These are phyloP conservation scores for Coelastrella sp. DNA, from an alignment of 139 green algal genomes.

Conservation along the genomic window DNA sequence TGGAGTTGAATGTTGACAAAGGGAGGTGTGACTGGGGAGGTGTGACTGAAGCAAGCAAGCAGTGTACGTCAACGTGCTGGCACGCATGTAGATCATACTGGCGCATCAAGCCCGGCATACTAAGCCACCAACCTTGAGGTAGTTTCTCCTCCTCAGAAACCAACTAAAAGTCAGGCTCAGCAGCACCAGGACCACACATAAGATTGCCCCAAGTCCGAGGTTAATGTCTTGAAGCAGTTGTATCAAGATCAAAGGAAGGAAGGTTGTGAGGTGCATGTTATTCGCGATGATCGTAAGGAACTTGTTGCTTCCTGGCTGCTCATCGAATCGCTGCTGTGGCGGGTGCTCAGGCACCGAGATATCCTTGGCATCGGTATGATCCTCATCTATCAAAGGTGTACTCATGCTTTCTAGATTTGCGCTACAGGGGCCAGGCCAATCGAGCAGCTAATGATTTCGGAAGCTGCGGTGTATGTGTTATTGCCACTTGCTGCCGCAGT, in stretches of 20 bases:
- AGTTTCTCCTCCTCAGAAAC: background rate
- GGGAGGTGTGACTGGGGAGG: too few species aligned
- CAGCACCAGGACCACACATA: background rate
- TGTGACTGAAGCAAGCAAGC: too few species aligned
- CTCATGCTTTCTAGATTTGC: too few species aligned
- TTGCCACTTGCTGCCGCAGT: too few species aligned
- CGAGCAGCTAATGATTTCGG: too few species aligned
- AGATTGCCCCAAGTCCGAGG: background rate
- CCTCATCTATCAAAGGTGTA: too few species aligned
- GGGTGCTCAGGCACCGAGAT: too few species aligned
- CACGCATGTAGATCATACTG: too few species aligned
- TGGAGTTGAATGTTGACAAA: too few species aligned
- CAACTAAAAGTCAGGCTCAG: background rate
- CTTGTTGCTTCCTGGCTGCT: background rate
- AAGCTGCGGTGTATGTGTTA: too few species aligned
- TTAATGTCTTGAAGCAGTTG: conserved; percentile 31
- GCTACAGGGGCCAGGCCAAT: too few species aligned
- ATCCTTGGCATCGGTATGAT: background rate
- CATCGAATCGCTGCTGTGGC: background rate
- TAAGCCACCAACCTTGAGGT: background rate
- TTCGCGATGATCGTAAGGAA: background rate
- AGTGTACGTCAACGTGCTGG: too few species aligned
- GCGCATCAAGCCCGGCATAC: background rate
- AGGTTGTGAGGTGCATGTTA: conserved; percentile 9
- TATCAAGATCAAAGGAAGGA: conserved; percentile 13